These are phyloP conservation scores for Metarhizium guizhouense DNA, from an alignment of 2,329 filamentous ascomycete species.

Conservation along the genomic window DNA sequence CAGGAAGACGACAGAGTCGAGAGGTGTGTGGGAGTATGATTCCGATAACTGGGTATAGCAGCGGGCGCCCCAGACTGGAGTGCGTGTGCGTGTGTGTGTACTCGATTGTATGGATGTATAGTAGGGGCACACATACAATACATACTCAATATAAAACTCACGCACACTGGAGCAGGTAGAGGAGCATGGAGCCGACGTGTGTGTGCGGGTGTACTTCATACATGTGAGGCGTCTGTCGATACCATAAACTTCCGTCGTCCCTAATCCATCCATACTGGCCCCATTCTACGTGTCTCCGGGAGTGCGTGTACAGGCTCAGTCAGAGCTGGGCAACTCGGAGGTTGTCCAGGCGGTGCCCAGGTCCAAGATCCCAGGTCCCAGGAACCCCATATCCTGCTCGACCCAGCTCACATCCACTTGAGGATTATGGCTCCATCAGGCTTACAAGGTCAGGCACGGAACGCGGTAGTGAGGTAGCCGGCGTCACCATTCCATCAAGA, in stretches of 20 bases:
- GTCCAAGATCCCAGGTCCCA: background rate
- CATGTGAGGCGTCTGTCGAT: background rate
- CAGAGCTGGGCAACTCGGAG: background rate
- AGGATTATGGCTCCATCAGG: conserved; percentile 2
- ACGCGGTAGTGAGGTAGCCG: conserved; percentile 5
- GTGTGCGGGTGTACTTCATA: background rate
- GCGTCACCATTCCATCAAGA: conserved; percentile 4
- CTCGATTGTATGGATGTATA: no score
- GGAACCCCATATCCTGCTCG: background rate
- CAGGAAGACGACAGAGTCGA: conserved; percentile 4
- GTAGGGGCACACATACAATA: background rate
- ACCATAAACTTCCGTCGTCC: background rate
- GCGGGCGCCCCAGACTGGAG: background rate
- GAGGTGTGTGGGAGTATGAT: conserved; percentile 8
- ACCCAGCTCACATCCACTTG: conserved; percentile 2
- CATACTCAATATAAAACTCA: background rate
- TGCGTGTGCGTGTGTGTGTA: background rate
- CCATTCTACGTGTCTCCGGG: background rate
- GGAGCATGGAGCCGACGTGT: background rate
- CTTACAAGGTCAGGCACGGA: conserved; percentile 6
- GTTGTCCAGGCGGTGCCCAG: background rate
- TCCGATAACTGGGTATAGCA: conserved; percentile 5
- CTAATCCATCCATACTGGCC: background rate
- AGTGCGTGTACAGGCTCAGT: background rate
- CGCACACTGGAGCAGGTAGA: background rate